These are phyloP conservation scores for Allium sativum DNA, from an alignment of 106 monocot species.

Conservation along the genomic window DNA sequence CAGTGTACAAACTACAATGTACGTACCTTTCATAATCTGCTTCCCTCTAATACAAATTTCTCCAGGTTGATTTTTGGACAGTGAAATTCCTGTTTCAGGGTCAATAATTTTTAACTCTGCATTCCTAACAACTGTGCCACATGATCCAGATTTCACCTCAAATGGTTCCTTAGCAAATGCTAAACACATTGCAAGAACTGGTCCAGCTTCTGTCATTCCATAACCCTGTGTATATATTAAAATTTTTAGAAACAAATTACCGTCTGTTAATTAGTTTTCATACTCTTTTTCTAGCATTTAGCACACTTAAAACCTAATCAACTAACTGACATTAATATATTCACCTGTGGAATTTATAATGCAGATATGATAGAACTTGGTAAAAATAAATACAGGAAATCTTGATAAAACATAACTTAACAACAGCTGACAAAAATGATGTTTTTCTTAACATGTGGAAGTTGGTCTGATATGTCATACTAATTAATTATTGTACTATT, in stretches of 20 bases:
- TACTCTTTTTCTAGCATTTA: no score
- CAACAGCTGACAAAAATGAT: no score
- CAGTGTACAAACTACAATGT: background rate
- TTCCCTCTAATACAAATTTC: constrained; percentile 70
- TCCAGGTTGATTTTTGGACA: constrained; percentile 44
- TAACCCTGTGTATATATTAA: constrained; percentile 32
- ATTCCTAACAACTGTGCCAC: constrained; percentile 66
- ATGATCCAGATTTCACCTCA: constrained; percentile 47
- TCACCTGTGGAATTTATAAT: no score
- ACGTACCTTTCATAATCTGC: constrained; percentile 84
- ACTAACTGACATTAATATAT: no score
- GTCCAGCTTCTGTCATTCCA: constrained; percentile 77
- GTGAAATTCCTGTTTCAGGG: constrained; percentile 37
- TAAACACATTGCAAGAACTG: constrained; percentile 57
- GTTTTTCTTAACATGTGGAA: no score
- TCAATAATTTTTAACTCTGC: constrained; percentile 69
- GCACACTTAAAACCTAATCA: no score
- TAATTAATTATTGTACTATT: no score
- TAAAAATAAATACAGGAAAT: no score
- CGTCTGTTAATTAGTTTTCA: no score
- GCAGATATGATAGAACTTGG: no score
- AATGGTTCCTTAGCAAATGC: constrained; percentile 71
- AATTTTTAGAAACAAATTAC: background rate
- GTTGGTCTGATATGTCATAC: no score
- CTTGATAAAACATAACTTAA: no score